These are phyloP conservation scores for Tilletia horrida DNA, from an alignment of 1,284 basidiomycete genomes.

Conservation along the genomic window DNA sequence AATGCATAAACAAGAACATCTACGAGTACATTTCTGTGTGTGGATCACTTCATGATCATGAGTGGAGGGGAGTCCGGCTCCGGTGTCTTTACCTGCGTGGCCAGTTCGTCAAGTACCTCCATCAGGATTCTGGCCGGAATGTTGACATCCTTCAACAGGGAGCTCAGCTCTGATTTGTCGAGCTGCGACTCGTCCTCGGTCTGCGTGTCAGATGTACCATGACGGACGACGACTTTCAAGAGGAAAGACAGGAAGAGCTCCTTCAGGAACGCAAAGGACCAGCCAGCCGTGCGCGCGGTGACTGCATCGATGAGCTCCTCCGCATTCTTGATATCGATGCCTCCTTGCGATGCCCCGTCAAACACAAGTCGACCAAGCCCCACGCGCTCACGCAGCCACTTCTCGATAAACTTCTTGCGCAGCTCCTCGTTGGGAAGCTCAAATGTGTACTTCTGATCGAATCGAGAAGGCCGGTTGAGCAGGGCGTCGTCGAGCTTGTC, in stretches of 20 bases:
- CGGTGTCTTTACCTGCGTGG: no score
- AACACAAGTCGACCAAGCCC: neutral
- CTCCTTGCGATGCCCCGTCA: neutral
- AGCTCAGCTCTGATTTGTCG: no score
- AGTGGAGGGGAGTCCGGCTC: no score
- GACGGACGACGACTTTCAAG: neutral
- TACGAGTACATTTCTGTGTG: no score
- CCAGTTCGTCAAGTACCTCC: no score
- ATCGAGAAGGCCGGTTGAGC: conserved; percentile 22
- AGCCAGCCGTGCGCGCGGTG: conserved; percentile 14
- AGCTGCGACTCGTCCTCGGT: no score
- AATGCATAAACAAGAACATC: no score
- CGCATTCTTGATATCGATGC: neutral
- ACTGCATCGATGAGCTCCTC: neutral
- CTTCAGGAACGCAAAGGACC: conserved; percentile 22
- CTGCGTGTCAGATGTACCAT: neutral
- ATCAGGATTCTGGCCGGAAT: no score
- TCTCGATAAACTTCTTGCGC: conserved; percentile 15
- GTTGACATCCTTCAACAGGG: no score
- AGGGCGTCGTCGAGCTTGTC: conserved; percentile 21
- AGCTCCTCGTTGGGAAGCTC: conserved; percentile 13
- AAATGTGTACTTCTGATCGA: conserved; percentile 21
- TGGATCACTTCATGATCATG: no score
- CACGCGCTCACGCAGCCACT: conserved; percentile 19
- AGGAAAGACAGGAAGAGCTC: conserved; percentile 22